A percentile compares a stretch with the other conserved stretches of the same genome.
Conservation (phyloP, 805 yeast species). For the Osmozyma mogii region DNA sequence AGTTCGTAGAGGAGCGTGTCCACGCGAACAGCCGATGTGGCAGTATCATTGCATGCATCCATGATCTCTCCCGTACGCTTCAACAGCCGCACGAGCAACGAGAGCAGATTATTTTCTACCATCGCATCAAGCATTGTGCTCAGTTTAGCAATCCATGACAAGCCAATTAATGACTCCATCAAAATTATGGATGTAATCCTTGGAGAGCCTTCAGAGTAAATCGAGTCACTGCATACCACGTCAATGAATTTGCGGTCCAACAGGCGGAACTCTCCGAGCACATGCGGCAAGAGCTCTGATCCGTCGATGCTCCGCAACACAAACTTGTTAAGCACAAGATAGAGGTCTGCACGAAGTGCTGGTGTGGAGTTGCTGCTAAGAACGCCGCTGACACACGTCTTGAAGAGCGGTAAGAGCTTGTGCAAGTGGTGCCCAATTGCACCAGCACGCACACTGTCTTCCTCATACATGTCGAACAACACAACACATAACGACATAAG, state of each 20-base stretch:
- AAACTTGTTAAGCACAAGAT: constrained; percentile 62
- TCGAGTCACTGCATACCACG: constrained; percentile 67
- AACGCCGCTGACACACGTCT: constrained; percentile 68
- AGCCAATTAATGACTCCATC: constrained; percentile 56
- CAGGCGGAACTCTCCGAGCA: constrained; percentile 48
- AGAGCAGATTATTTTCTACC: constrained; percentile 56
- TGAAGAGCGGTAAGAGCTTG: constrained; percentile 61
- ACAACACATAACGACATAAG: constrained; percentile 69
- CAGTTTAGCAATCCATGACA: constrained; percentile 39
- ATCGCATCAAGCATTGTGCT: constrained; percentile 54
- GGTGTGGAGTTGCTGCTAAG: constrained; percentile 62
- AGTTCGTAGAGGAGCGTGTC: constrained; percentile 62
- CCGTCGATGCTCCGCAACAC: constrained; percentile 43
- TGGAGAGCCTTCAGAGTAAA: constrained; percentile 68
- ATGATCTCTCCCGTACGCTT: constrained; percentile 63
- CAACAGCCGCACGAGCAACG: constrained; percentile 57
- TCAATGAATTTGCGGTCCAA: constrained; percentile 55
- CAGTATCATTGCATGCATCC: constrained; percentile 19
- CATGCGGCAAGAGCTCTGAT: constrained; percentile 35
- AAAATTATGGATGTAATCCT: constrained; percentile 71
- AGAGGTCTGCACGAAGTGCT: constrained; percentile 67
- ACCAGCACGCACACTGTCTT: constrained; percentile 19
- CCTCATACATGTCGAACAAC: constrained; percentile 54
- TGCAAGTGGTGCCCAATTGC: constrained; percentile 27
- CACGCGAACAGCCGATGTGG: constrained; percentile 29